Conservation (phyloP, 768 basidiomycete genomes). For the Naganishia vishniacii region DNA sequence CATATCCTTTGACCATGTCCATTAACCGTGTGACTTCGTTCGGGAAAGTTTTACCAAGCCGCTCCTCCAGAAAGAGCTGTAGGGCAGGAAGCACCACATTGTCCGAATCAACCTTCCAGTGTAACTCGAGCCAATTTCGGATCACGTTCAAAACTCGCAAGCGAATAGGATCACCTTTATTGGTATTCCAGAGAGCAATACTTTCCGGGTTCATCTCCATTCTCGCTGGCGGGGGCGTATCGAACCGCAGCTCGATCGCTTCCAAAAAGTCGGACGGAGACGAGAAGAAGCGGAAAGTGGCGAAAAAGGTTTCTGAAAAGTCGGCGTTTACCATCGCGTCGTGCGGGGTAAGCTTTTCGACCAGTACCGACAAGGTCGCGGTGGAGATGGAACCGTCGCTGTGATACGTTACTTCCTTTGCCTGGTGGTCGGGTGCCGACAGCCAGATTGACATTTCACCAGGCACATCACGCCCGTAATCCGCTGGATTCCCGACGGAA, state of each 20-base stretch:
- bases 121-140: slow-evolving; percentile 85
- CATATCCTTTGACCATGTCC: slow-evolving; percentile 39
- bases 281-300: slow-evolving; percentile 89
- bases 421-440: slow-evolving; percentile 62
- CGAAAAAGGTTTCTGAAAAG: slow-evolving; percentile 84
- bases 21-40: slow-evolving; percentile 45
- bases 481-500: not conserved
- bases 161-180: slow-evolving; percentile 82
- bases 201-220: slow-evolving; percentile 50
- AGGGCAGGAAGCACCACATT: slow-evolving; percentile 54
- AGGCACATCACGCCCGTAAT: not conserved
- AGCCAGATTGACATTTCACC: slow-evolving; percentile 42
- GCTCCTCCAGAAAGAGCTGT: slow-evolving; percentile 41
- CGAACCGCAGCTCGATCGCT: slow-evolving; percentile 73
- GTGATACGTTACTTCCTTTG: slow-evolving; percentile 83
- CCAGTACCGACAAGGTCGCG: slow-evolving; percentile 76
- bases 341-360: slow-evolving; percentile 97
- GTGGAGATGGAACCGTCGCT: slow-evolving; percentile 83
- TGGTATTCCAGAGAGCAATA: slow-evolving; percentile 70
- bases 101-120: slow-evolving; percentile 78
- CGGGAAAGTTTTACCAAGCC: slow-evolving; percentile 42
- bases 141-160: slow-evolving; percentile 86
- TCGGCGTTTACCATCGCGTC: slow-evolving; percentile 81
- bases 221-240: slow-evolving; percentile 53
- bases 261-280: slow-evolving; percentile 70